phyloP scores from a whole-genome alignment of 2,329 filamentous ascomycete species.

The Monilinia fructicola region DNA sequence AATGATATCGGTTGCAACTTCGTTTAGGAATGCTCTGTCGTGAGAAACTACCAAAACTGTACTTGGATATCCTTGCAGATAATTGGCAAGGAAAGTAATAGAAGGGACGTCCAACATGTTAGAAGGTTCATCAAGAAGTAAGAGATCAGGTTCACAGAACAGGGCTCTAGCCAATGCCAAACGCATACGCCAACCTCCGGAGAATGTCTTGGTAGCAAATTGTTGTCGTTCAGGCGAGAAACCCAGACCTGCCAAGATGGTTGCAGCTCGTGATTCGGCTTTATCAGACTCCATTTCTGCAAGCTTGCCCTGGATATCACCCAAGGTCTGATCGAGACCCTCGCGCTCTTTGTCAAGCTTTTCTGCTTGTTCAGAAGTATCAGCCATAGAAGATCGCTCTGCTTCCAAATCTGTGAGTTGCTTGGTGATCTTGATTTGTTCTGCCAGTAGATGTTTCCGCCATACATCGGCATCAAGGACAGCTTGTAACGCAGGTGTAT shows the following conservation, averaged over 20 bases:
- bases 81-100: conserved; percentile 95
- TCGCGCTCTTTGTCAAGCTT: conserved; percentile 85
- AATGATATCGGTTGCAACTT: conserved; percentile 98
- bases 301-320: conserved; percentile 87
- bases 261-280: conserved; percentile 90
- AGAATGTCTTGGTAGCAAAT: conserved; percentile 94
- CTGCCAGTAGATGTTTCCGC: conserved; percentile 89
- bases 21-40: conserved; percentile 98
- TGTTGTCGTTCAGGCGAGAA: conserved; percentile 94
- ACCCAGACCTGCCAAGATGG: conserved; percentile 92
- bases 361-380: conserved; percentile 86
- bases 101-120: conserved; percentile 99
- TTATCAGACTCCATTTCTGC: conserved; percentile 99
- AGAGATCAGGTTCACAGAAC: conserved; percentile 94
- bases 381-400: conserved; percentile 76
- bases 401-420: conserved; percentile 75
- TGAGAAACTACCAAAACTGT: conserved; percentile 96
- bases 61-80: conserved; percentile 90
- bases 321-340: conserved; percentile 83
- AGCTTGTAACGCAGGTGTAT: conserved; percentile 90
- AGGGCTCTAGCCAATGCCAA: conserved; percentile 89
- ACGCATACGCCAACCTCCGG: conserved; percentile 99
- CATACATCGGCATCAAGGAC: conserved; percentile 97
- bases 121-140: conserved; percentile 97
- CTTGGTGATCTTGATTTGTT: conserved; percentile 81